Percentiles rank a stretch among this genome's conserved stretches.
Conservation (phyloP, 1,284 basidiomycete species). For the Cutaneotrichosporon curvatum region DNA sequence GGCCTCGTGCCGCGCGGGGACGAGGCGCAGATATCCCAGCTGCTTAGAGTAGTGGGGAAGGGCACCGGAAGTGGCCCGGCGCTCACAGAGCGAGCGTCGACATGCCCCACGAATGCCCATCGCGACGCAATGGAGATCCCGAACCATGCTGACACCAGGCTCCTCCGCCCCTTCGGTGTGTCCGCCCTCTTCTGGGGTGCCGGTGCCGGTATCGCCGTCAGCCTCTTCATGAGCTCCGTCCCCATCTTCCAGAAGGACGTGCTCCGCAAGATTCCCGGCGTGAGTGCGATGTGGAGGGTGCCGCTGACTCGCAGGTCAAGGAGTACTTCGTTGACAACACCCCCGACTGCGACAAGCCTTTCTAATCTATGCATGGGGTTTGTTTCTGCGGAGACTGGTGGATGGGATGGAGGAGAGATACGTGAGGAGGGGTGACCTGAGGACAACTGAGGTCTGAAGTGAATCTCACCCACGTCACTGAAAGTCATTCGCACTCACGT, state of each 20-base stretch:
- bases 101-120: background rate
- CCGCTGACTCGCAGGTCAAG: constrained; percentile 18
- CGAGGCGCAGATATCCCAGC: too few relatives aligned
- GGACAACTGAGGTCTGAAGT: too few relatives aligned
- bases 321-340: constrained; percentile 39
- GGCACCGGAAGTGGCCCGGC: too few relatives aligned
- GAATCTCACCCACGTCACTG: too few relatives aligned
- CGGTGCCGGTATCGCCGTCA: constrained; percentile 35
- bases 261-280: constrained; percentile 40
- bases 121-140: background rate
- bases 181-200: constrained; percentile 39
- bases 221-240: constrained; percentile 41
- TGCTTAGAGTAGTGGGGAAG: too few relatives aligned
- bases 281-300: constrained; percentile 18
- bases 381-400: too few relatives aligned
- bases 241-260: constrained; percentile 45
- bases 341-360: constrained; percentile 46
- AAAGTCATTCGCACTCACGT: too few relatives aligned
- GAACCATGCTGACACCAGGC: constrained; percentile 16
- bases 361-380: constrained; percentile 23
- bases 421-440: too few relatives aligned
- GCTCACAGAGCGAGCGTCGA: background rate
- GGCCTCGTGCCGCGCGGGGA: too few relatives aligned
- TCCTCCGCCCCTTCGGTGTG: constrained; percentile 27
- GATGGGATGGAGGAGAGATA: too few relatives aligned